phyloP scores from a whole-genome alignment of 441 rosid genomes.

The Metrosideros polymorpha region DNA sequence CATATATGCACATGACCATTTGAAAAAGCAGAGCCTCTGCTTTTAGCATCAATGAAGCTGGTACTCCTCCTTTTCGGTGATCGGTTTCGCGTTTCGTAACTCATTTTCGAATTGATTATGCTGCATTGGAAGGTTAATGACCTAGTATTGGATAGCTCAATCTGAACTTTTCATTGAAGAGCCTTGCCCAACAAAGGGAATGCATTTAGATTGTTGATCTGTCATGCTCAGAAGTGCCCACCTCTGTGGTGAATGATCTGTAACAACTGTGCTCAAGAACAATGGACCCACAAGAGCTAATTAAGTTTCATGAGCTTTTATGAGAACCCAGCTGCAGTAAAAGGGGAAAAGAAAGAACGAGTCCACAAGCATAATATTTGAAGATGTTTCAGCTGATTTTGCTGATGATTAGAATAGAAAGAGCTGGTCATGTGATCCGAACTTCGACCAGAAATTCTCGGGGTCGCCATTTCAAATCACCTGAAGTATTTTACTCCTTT shows the following conservation, averaged over 20 bases:
- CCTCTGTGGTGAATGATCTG: neutral
- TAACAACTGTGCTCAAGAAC: neutral
- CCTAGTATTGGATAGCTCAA: neutral
- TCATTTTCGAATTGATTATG: no score
- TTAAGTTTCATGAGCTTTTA: neutral
- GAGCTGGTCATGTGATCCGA: neutral
- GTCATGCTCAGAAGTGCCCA: neutral
- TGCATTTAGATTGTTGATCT: neutral
- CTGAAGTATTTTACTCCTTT: neutral
- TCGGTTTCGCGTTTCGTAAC: neutral
- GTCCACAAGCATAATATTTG: neutral
- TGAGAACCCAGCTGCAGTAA: neutral
- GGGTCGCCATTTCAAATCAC: neutral
- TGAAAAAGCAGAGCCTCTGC: neutral
- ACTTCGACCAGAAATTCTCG: neutral
- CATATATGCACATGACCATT: neutral
- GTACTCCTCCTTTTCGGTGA: neutral
- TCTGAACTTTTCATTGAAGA: neutral
- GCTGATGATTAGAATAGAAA: neutral
- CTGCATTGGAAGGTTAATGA: no score
- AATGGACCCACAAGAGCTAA: neutral
- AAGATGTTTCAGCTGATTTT: neutral
- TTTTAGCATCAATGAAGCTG: neutral
- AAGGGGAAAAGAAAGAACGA: neutral
- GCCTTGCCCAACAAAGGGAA: neutral